A percentile compares a stretch with the other conserved stretches of the same genome.
Evolutionary conservation across 2,329 filamentous ascomycete species (phyloP).

Genomic region (Sphaerulina musiva): DNA sequence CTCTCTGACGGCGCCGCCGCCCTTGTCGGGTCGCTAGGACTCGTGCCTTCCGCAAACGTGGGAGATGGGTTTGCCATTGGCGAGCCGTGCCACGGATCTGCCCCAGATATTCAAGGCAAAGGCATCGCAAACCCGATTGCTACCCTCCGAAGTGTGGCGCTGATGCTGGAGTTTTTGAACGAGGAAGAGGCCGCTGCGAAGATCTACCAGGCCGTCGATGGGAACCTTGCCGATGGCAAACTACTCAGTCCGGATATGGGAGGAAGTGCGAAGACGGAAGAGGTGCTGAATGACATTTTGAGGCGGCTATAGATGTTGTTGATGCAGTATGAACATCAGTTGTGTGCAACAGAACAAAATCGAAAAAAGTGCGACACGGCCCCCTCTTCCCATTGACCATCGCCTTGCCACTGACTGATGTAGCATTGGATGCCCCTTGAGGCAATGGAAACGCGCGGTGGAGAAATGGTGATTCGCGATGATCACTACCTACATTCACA

Average conservation of each 20-base stretch:
- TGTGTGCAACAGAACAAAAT: background rate
- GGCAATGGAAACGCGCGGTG: too few species aligned
- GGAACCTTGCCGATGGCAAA: constrained; percentile 74
- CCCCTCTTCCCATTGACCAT: too few species aligned
- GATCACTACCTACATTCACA: too few species aligned
- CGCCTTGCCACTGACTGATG: too few species aligned
- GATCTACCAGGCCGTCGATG: constrained; percentile 91
- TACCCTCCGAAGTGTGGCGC: constrained; percentile 78
- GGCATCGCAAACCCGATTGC: constrained; percentile 95
- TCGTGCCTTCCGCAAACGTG: constrained; percentile 93
- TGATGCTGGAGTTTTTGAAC: constrained; percentile 95
- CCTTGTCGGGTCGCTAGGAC: constrained; percentile 81
- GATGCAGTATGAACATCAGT: background rate
- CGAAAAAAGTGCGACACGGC: background rate
- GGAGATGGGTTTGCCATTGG: constrained; percentile 92
- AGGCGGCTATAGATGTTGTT: constrained; percentile 59
- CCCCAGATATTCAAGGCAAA: constrained; percentile 89
- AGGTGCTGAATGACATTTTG: constrained; percentile 83
- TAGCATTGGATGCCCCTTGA: too few species aligned
- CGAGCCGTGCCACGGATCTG: constrained; percentile 94
- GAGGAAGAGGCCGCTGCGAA: constrained; percentile 78
- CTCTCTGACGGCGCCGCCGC: constrained; percentile 92
- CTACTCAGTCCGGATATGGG: constrained; percentile 85
- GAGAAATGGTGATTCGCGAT: too few species aligned
- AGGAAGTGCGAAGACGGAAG: constrained; percentile 73